These are phyloP conservation scores for Stachybotrys echinatus DNA, from an alignment of 2,329 filamentous ascomycete species.

Conservation along the genomic window DNA sequence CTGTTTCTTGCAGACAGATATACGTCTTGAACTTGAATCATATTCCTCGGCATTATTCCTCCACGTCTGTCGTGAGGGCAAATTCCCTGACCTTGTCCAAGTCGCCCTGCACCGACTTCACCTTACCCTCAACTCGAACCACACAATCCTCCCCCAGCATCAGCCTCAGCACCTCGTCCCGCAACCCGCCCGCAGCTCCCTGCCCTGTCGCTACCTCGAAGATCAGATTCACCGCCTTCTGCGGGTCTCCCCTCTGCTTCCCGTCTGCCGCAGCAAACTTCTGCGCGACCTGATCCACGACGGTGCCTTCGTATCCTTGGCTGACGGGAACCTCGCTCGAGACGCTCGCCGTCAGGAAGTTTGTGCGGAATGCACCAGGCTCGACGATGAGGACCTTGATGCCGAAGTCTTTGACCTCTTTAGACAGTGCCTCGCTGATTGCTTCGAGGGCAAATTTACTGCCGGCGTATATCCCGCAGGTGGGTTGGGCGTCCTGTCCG, in stretches of 20 bases:
- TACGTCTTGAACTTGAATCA: no score
- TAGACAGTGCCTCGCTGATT: conserved; percentile 33
- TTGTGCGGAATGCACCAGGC: conserved; percentile 44
- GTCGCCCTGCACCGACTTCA: conserved; percentile 9
- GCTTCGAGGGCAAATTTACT: conserved; percentile 39
- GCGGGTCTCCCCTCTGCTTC: conserved; percentile 33
- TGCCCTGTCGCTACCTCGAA: conserved; percentile 28
- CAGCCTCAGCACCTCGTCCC: conserved; percentile 25
- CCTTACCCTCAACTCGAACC: conserved; percentile 16
- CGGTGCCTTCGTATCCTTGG: no score
- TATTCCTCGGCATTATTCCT: no score
- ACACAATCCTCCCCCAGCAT: conserved; percentile 29
- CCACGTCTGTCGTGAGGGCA: no score
- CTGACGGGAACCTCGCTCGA: conserved; percentile 19
- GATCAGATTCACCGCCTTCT: conserved; percentile 29
- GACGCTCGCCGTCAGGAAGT: conserved; percentile 27
- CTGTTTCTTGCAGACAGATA: no score
- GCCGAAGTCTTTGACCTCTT: conserved; percentile 36
- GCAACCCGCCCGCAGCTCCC: conserved; percentile 16
- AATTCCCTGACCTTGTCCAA: no score
- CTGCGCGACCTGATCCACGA: no score
- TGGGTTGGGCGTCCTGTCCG: conserved; percentile 30
- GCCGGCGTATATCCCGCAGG: conserved; percentile 36
- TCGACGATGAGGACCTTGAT: conserved; percentile 40
- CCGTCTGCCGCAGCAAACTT: conserved; percentile 19